Base-by-base conservation (phyloP, 164 flowering plant genomes). In the Cinnamomum micranthum region DNA sequence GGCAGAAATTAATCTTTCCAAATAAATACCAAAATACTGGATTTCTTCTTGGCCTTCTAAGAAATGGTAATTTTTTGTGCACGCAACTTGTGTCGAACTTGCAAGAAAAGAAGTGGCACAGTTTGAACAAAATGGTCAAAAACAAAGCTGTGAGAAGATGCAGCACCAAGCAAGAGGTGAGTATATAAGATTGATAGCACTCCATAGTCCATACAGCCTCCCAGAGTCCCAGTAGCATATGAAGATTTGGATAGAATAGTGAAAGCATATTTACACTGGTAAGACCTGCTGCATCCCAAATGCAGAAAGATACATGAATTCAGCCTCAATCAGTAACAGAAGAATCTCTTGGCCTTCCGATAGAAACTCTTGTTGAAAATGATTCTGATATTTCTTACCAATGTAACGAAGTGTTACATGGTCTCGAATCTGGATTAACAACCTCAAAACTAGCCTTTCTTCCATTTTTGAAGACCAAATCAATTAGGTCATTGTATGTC, bases 401-500 rank as follows among this genome's bases (percentile, higher is more conserved):
- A 20, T 69, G 25, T 35, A 22, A 9, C 33, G 24, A 23, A 50
- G 60, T 7, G 2, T 3, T 3, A 10, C 59, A 31, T 41, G n/a
- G 55, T 4, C 28, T 50, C 27, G 7, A 52, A n/a, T 73, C 72
- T 75, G 12, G 7, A 31, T 71, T 70, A 62, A 41, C 33, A 59
- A 58, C 58, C 65, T 17, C 27, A 17, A 69, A n/a, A 17, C 19
- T 13, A 58, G 64, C 41, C 58, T 64, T 73, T 24, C 75, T 67
- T 80, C 58, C 73, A 7, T 59, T 73, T 41, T 65, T 77, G 23
- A 75, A 69, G 55, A 85, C 85, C 70, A 81, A 74, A 70, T 81
- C 82, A 58, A 88, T 84, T 41, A 87, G 78, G 62, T 69, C 71
- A 25, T 76, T 63, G 71, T 88, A 88, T 17, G 80, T 87, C 93